These are phyloP conservation scores for Penicillium sp. DNA, from an alignment of 2,329 filamentous ascomycete genomes.

Conservation along the genomic window DNA sequence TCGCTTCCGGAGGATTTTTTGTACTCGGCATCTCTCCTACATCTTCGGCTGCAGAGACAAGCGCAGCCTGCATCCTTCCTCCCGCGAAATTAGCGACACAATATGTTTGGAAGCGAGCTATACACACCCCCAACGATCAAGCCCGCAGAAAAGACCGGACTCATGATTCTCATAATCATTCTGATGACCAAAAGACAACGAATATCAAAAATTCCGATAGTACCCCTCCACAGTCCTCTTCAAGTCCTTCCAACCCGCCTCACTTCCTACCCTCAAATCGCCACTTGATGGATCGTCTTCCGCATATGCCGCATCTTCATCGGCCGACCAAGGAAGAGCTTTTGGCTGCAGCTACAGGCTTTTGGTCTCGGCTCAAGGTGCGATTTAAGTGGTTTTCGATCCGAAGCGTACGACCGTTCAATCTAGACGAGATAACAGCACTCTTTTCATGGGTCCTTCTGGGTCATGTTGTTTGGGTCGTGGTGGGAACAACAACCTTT, in stretches of 20 bases:
- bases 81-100: slow-evolving; percentile 37
- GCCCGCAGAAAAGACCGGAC: slow-evolving; percentile 14
- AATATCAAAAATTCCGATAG: slow-evolving; percentile 11
- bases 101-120: slow-evolving; percentile 34
- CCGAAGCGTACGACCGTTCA: slow-evolving; percentile 89
- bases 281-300: slow-evolving; percentile 62
- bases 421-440: slow-evolving; percentile 92
- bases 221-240: slow-evolving; percentile 3
- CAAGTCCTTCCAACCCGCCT: slow-evolving; percentile 29
- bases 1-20: slow-evolving; percentile 60
- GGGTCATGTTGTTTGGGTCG: slow-evolving; percentile 90
- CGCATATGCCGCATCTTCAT: slow-evolving; percentile 75
- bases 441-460: slow-evolving; percentile 95
- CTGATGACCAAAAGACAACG: slow-evolving; percentile 18
- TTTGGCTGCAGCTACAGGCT: slow-evolving; percentile 85
- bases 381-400: slow-evolving; percentile 99
- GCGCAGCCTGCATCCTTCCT: slow-evolving; percentile 36
- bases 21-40: slow-evolving; percentile 51
- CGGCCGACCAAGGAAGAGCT: slow-evolving; percentile 92
- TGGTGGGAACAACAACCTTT: slow-evolving; percentile 97
- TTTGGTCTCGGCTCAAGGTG: slow-evolving; percentile 86
- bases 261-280: slow-evolving; percentile 29
- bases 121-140: slow-evolving; percentile 36
- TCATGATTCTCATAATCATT: slow-evolving; percentile 17
- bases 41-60: slow-evolving; percentile 38